Conservation (phyloP, 2,329 filamentous ascomycete genomes). For the Colletotrichum camelliae region DNA sequence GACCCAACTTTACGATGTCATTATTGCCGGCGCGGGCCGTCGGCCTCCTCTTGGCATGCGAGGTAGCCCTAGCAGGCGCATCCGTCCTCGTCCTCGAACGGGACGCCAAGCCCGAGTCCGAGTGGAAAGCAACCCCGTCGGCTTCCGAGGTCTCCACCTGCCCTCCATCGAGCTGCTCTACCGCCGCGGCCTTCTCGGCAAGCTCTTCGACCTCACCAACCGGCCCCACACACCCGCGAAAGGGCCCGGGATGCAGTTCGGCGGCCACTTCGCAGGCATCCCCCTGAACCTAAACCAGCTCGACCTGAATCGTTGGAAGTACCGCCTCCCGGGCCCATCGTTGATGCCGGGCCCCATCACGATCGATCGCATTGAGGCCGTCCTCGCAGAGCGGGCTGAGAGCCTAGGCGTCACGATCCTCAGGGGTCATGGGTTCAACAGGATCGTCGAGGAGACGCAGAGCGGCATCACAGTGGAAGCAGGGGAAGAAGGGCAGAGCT, state of each 20-base stretch:
- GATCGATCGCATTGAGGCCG: conserved; percentile 27
- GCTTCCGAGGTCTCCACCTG: conserved; percentile 37
- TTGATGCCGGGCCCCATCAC: conserved; percentile 24
- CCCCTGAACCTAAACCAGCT: conserved; percentile 29
- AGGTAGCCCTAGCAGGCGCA: conserved; percentile 34
- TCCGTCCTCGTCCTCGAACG: conserved; percentile 45
- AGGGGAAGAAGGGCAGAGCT: conserved; percentile 7
- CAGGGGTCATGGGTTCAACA: conserved; percentile 28
- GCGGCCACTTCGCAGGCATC: conserved; percentile 38
- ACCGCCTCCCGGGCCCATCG: conserved; percentile 34
- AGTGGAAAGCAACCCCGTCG: conserved; percentile 34
- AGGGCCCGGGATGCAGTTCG: conserved; percentile 29
- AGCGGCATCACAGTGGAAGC: conserved; percentile 26
- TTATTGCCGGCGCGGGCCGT: conserved; percentile 39
- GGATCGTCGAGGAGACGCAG: conserved; percentile 26
- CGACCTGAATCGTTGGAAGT: conserved; percentile 32
- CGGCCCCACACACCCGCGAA: conserved; percentile 18
- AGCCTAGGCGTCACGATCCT: conserved; percentile 32
- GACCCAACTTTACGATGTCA: conserved; percentile 33
- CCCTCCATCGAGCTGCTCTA: conserved; percentile 39
- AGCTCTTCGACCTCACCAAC: conserved; percentile 24
- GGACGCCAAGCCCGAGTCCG: conserved; percentile 38
- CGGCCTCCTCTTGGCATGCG: conserved; percentile 40
- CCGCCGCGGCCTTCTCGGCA: conserved; percentile 40
- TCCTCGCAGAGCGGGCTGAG: conserved; percentile 26